These are phyloP conservation scores for Dimocarpus longan DNA, from an alignment of 345 rosid species.

Conservation along the genomic window DNA sequence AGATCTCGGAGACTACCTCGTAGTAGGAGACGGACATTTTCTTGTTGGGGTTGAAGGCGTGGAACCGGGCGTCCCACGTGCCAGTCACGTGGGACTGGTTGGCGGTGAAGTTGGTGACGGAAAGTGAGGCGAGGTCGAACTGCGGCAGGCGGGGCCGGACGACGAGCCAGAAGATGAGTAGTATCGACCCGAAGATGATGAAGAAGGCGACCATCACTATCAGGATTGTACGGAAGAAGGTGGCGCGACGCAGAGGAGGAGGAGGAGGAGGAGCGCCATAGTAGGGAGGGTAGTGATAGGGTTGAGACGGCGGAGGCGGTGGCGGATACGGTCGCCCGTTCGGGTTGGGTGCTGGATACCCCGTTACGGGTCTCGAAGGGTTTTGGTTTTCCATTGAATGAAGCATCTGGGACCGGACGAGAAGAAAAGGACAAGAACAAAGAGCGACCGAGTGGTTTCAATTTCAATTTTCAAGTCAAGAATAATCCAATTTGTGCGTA, in stretches of 20 bases:
- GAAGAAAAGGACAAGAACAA: too few relatives aligned
- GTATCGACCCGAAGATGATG: slow-evolving; percentile 43
- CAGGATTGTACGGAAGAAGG: slow-evolving; percentile 53
- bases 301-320: slow-evolving; percentile 39
- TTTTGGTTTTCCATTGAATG: slow-evolving; percentile 43
- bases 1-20: slow-evolving; percentile 23
- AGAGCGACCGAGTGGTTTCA: neutral
- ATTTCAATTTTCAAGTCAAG: neutral
- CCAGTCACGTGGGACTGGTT: slow-evolving; percentile 46
- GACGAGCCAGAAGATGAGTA: slow-evolving; percentile 68
- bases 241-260: slow-evolving; percentile 39
- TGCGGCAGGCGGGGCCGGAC: slow-evolving; percentile 70
- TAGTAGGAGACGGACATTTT: slow-evolving; percentile 56
- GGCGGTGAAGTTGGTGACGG: slow-evolving; percentile 56
- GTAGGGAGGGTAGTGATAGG: slow-evolving; percentile 30
- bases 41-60: slow-evolving; percentile 71
- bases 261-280: slow-evolving; percentile 32
- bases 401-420: too few relatives aligned
- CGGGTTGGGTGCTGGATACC: slow-evolving; percentile 49
- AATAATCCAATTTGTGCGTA: too few relatives aligned
- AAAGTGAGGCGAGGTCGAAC: slow-evolving; percentile 51
- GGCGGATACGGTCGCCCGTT: slow-evolving; percentile 49
- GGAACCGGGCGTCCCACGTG: slow-evolving; percentile 55
- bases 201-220: slow-evolving; percentile 26
- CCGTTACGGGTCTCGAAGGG: slow-evolving; percentile 51